Base-by-base conservation (phyloP, 352 stramenopile species). In the Phytophthora chlamydospora region DNA sequence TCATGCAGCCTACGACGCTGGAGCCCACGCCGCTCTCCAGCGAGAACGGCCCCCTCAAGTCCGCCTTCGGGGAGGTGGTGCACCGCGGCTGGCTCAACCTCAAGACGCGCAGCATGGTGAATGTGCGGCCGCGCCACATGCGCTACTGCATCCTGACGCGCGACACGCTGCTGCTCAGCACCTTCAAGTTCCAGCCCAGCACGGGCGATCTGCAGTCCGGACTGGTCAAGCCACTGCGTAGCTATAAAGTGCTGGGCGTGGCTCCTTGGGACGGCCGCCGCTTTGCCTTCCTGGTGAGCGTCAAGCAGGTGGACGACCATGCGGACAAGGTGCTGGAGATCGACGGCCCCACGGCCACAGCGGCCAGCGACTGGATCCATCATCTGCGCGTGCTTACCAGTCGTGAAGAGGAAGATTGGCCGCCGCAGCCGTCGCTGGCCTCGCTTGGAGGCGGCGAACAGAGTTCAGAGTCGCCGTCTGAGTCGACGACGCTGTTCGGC, bases 111-210 rank as follows among this genome's bases (percentile, higher is more conserved):
- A 90, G 80, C 45, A 90, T 93, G 75, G 84, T 95, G 43, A 95
- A 95, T 56, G 79, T 95, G 48, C 78, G 85, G 4, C 85, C 85
- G 46, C 75, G 85, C 44, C 85, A 95, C 70, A 85, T 90, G 76
- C 85, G 85, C 69, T 95, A 93, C 76, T 92, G 82, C 66, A 87
- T 95, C 29, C 69, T 95, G n/a, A 73, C 73, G 40, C 63, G 76
- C 6, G 80, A 90, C 70, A 78, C 71, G 32, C 66, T 80, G 43
- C 50, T 80, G 63, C 75, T 95, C 34, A 85, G 77, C 53, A 95
- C 85, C 35, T 95, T 93, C 75, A 93, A 93, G 71, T 93, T 95
- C 65, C 85, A 95, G 71, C 85, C 85, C 35, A 92, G 82, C 36
- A 73, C 78, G 12, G 77, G 76, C 42, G 83, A 95, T 47, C 60